A percentile compares a stretch with the other conserved stretches of the same genome.
phyloP scores from a whole-genome alignment of 176 grass and related monocot genomes.

The Aegilops sharonensis region DNA sequence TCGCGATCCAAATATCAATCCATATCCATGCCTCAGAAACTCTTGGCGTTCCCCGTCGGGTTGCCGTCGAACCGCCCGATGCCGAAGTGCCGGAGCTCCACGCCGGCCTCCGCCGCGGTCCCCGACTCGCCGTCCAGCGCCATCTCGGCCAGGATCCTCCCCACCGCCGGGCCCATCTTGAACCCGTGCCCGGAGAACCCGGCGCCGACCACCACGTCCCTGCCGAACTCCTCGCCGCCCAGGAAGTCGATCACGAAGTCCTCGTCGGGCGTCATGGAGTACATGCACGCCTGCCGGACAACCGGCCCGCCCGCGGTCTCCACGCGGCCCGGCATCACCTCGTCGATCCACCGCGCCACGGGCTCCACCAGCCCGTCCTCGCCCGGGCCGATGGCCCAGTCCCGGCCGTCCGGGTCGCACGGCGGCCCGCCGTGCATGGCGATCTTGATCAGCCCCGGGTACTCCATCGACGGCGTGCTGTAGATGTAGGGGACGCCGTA shows the following conservation, averaged over 20 bases:
- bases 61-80: constrained; percentile 52
- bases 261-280: constrained; percentile 87
- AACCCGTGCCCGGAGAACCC: constrained; percentile 95
- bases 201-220: constrained; percentile 74
- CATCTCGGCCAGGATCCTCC: constrained; percentile 74
- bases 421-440: constrained; percentile 67
- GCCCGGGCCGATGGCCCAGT: constrained; percentile 41
- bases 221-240: constrained; percentile 68
- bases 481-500: constrained; percentile 80
- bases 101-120: constrained; percentile 38
- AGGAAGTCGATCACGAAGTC: constrained; percentile 84
- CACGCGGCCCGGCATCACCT: constrained; percentile 47
- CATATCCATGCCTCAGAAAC: neutral
- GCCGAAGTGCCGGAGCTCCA: constrained; percentile 44
- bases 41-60: constrained; percentile 49
- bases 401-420: constrained; percentile 68
- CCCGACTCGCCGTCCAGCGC: constrained; percentile 49
- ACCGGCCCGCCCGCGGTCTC: constrained; percentile 56
- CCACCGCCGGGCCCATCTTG: constrained; percentile 72
- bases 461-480: constrained; percentile 83
- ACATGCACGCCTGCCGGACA: constrained; percentile 79
- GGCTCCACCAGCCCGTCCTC: constrained; percentile 35
- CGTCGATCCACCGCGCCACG: constrained; percentile 61
- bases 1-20: neutral
- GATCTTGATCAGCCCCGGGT: constrained; percentile 84